phyloP scores from a whole-genome alignment of 208 protist genomes.

The Trypanosoma lewisi region DNA sequence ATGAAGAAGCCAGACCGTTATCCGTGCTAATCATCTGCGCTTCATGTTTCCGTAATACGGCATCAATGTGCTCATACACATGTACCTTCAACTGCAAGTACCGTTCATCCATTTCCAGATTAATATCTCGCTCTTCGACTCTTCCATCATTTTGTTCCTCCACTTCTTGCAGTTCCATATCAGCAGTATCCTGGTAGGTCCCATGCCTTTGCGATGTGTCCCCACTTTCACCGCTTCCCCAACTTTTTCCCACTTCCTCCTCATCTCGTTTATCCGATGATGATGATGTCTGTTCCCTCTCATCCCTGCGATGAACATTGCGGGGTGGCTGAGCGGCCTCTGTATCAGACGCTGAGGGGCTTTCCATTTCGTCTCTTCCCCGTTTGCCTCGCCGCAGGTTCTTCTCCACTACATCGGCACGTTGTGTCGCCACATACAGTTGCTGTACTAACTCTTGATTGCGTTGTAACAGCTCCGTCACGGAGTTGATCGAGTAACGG shows the following conservation, averaged over 20 bases:
- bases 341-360: conserved; percentile 10
- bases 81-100: conserved; percentile 21
- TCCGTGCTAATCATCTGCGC: conserved; percentile 20
- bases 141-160: neutral
- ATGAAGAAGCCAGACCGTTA: conserved; percentile 18
- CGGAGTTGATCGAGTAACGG: conserved; percentile 63
- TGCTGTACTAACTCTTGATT: conserved; percentile 79
- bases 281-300: conserved; percentile 7
- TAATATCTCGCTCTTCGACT: neutral
- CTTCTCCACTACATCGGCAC: conserved; percentile 1
- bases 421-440: conserved; percentile 58
- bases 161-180: neutral
- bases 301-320: neutral
- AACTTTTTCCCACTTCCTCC: neutral
- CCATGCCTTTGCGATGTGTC: neutral
- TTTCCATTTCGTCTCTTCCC: neutral
- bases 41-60: conserved; percentile 29
- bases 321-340: conserved; percentile 13
- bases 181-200: neutral
- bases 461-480: conserved; percentile 60
- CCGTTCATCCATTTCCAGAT: conserved; percentile 2
- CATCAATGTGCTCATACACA: conserved; percentile 28
- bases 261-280: neutral
- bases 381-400: neutral
- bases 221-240: too few species aligned